Evolutionary conservation across 2,329 filamentous ascomycete genomes (phyloP), one percentile per base, ranked within the genome.

Genomic region (Apiospora sp.): DNA sequence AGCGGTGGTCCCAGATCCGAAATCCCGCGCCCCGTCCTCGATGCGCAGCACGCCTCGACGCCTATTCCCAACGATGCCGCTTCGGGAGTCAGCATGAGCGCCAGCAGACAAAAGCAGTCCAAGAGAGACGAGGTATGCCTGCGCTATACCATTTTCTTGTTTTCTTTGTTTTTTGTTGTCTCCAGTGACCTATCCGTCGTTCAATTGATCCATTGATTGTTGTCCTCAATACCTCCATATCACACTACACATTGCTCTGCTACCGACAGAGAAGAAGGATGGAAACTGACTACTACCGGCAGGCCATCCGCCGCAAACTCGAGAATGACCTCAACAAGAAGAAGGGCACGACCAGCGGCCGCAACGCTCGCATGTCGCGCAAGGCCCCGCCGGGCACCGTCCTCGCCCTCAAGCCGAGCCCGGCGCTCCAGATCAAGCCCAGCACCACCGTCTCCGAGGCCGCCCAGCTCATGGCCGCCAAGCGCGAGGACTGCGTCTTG

Each of bases 261-360:
- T 30, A 2, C 27, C 2, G 27, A 30, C 19, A 22, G 10, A 34
- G 27, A 67, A 71, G 54, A 73, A 72, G 67, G 71, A 78, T 78
- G 74, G 74, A 78, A 73, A 76, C 83, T 84, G 76, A 84, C 77
- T 74, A 75, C 73, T 75, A 73, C 71, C 71, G 75, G 75, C 81
- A 98, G 96, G 96, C 96, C 70, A 98, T 99, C 82, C 94, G 96
- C 80, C 92, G 92, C 80, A 98, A 98, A 87, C 93, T 99, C 87
- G 96, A 99, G 87, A 96, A 90, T 81, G 96, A 99, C 82, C 92
- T 99, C 86, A 97, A 91, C 89, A 98, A 98, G 88, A 98, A 98
- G 91, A 97, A 95, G 86, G 91, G 94, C 80, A 89, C 91, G 19
- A 5, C 48, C 74, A 91, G 92, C 76, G 89, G 90, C 78, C 92